Evolutionary conservation across 2,329 filamentous ascomycete genomes (phyloP), one percentile per base, ranked within the genome.

Genomic region (Didymellaceae sp.): DNA sequence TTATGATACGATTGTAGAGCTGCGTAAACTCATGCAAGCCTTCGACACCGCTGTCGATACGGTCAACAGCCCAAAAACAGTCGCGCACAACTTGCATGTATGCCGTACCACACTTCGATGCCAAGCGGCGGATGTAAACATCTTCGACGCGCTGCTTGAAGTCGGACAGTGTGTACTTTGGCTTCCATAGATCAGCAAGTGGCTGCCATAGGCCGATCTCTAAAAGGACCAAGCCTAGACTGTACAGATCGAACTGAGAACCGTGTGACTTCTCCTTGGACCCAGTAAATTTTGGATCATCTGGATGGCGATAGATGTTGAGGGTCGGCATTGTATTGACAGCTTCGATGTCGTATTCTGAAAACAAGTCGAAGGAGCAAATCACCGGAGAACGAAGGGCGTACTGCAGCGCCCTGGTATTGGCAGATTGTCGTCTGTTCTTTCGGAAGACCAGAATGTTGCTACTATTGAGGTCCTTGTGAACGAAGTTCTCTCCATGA

Each of bases 171-270:
- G 84, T 79, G 21, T 86, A 82, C 53, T 86, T 83, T 0, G 82
- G 75, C 20, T 89, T 81, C 63, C 80, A 79, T 10, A 84, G 34
- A 71, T 78, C 81, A 45, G 80, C 80, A 20, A 91, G 77, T 9
- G 84, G 86, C 3, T 82, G 84, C 89, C 89, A 93, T 7, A 92
- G 73, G 6, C 89, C 89, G 44, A 92, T 84, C 6, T 89, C 89
- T 2, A 91, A 77, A 0, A 93, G 78, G 4, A 91, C 75, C 74
- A 91, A 82, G 14, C 87, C 87, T 1, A 93, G 77, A 6, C 87
- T 86, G 67, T 91, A 91, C 2, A 92, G 75, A 54, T 92, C 89
- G 24, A 77, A 80, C n/a, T 71, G 68, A 9, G 68, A 62, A 4
- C 65, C 63, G 40, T 72, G 65, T 5, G 51, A 53, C 25, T 57